A percentile compares a stretch with the other conserved stretches of the same genome.
These are phyloP conservation scores for Clonostachys byssicola DNA, from an alignment of 2,329 filamentous ascomycete genomes.

Conservation along the genomic window DNA sequence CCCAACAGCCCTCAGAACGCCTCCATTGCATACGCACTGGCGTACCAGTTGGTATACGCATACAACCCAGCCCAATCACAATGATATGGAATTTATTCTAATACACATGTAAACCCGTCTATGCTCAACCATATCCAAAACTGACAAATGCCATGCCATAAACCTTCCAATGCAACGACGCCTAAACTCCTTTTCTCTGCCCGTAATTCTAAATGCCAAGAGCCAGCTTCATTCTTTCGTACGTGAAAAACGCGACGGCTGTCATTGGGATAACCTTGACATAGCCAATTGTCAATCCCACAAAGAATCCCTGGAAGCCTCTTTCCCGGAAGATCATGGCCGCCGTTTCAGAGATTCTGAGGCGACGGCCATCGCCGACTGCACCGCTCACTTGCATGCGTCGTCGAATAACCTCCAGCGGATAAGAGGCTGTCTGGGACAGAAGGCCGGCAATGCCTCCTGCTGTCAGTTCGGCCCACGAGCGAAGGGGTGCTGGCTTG, in stretches of 20 bases:
- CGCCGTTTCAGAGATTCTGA: slow-evolving; percentile 77
- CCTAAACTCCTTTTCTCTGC: too few relatives aligned
- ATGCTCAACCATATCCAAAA: too few relatives aligned
- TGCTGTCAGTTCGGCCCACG: slow-evolving; percentile 80
- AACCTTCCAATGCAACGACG: too few relatives aligned
- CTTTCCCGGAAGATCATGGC: slow-evolving; percentile 69
- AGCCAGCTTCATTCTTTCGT: slow-evolving; percentile 58
- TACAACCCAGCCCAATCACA: too few relatives aligned
- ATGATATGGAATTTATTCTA: too few relatives aligned
- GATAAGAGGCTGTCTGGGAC: slow-evolving; percentile 89
- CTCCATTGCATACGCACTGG: too few relatives aligned
- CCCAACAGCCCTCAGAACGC: too few relatives aligned
- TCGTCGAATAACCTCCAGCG: slow-evolving; percentile 84
- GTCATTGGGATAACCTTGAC: slow-evolving; percentile 89
- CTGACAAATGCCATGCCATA: too few relatives aligned
- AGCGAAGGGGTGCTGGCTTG: slow-evolving; percentile 70
- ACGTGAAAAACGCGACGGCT: slow-evolving; percentile 65
- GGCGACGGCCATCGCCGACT: slow-evolving; percentile 79
- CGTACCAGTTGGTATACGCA: too few relatives aligned
- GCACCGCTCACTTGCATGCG: slow-evolving; percentile 96
- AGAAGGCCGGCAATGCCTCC: slow-evolving; percentile 85
- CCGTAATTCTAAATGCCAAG: slow-evolving; percentile 53
- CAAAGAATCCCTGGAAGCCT: slow-evolving; percentile 80
- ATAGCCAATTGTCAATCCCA: slow-evolving; percentile 92
- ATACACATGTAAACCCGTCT: too few relatives aligned